Evolutionary conservation across 2,329 filamentous ascomycete species (phyloP), one percentile per base, ranked within the genome.

Genomic region (Claviceps africana): DNA sequence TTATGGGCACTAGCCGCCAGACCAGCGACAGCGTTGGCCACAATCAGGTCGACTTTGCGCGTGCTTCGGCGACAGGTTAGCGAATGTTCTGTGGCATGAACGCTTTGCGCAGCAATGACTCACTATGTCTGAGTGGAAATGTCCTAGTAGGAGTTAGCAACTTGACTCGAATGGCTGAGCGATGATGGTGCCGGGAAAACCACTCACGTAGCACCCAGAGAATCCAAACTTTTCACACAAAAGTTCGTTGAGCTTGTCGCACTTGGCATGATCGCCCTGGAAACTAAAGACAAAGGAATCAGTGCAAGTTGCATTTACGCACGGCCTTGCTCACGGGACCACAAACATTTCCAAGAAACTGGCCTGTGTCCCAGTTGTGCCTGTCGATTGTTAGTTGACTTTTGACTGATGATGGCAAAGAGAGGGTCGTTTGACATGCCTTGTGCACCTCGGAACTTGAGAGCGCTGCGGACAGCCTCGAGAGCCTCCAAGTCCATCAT

Each of bases 11-110:
- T 88, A n/a, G 87, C 77, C 25, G 86, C 89, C 50, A 95, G 81
- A 1, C 82, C 86, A 33, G 78, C 76, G 35, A 95, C 72, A n/a
- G 86, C 87, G 63, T 93, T 90, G 60, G 83, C 78, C n/a, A 95
- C 74, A 53, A 83, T 75, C 42, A 86, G 74, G 64, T 96, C 89
- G 51, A 95, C 83, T 70, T 93, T 93, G 56, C 88, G 79, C 4
- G 85, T 82, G 69, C 56, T 55, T 51, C 37, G 17, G 25, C 17
- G 22, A 30, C 10, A 40, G 7, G 31, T 51, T 45, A 51, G 50
- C 42, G 46, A 47, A 19, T 3, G 15, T 35, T 35, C 11, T 13
- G 11, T 2, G 22, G 40, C 25, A 43, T 51, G 31, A 51, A 21
- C 33, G 46, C 43, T 19, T 47, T 47, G 35, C 25, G 44, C 19